Conservation (phyloP, 345 rosid genomes). For the Camelina laxa region DNA sequence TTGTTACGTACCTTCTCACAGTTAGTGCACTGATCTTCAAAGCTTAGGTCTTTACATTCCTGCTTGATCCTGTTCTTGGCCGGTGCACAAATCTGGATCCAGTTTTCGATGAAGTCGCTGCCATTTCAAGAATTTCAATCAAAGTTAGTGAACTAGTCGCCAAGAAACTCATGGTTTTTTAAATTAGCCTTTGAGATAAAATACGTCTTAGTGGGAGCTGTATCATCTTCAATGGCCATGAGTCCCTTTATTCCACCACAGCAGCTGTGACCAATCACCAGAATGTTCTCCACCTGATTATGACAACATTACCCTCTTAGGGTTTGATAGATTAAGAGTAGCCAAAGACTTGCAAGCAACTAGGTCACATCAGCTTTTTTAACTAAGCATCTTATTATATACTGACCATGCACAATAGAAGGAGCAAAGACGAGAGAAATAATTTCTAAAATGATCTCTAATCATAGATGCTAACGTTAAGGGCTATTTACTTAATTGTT, state of each 20-base stretch:
- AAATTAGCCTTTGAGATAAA: slow-evolving; percentile 1
- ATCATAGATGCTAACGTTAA: not conserved
- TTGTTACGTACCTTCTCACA: slow-evolving; percentile 73
- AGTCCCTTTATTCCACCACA: slow-evolving; percentile 99
- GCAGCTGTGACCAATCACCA: slow-evolving; percentile 93
- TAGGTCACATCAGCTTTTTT: slow-evolving; percentile 20
- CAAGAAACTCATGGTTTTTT: slow-evolving; percentile 11
- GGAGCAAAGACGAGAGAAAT: not conserved
- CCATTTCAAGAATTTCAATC: slow-evolving; percentile 12
- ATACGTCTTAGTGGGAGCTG: slow-evolving; percentile 39
- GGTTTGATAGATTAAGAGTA: no score
- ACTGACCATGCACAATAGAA: not conserved
- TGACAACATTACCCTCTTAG: not conserved
- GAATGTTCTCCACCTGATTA: slow-evolving; percentile 79
- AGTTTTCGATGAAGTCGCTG: slow-evolving; percentile 90
- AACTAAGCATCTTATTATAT: not conserved
- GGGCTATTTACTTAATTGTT: not conserved
- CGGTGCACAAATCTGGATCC: slow-evolving; percentile 79
- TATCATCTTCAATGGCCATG: slow-evolving; percentile 56
- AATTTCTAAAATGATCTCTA: not conserved
- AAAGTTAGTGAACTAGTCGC: slow-evolving; percentile 20
- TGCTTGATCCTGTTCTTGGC: slow-evolving; percentile 78
- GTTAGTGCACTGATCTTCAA: slow-evolving; percentile 71
- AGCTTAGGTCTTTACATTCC: slow-evolving; percentile 47
- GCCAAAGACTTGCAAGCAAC: not conserved